phyloP scores from a whole-genome alignment of 2,329 filamentous ascomycete genomes.

The Gyromitra esculenta region DNA sequence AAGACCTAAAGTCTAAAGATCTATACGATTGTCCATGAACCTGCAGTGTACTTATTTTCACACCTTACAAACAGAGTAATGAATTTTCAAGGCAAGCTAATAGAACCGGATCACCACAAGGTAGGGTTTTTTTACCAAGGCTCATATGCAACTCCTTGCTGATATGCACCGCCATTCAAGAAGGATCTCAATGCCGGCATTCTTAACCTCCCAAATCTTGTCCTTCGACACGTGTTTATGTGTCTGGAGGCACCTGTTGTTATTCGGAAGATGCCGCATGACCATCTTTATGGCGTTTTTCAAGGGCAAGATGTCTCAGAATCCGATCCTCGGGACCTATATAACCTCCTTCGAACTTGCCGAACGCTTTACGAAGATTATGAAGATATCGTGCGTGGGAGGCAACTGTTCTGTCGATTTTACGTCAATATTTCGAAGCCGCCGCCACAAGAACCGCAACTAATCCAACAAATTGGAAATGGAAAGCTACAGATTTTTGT shows the following conservation, averaged over 20 bases:
- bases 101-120: constrained; percentile 1
- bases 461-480: constrained; percentile 6
- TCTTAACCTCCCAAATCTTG: constrained; percentile 25
- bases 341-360: constrained; percentile 37
- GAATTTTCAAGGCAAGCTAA: neutral
- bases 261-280: constrained; percentile 36
- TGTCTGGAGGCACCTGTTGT: constrained; percentile 28
- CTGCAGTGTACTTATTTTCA: neutral
- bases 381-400: constrained; percentile 7
- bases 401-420: constrained; percentile 31
- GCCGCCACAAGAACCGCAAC: constrained; percentile 8
- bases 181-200: constrained; percentile 17
- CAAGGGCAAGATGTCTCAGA: constrained; percentile 19
- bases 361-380: constrained; percentile 27
- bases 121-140: constrained; percentile 4
- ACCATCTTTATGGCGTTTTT: constrained; percentile 27
- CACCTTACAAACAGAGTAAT: constrained; percentile 12
- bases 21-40: neutral
- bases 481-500: constrained; percentile 39
- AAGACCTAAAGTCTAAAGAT: neutral
- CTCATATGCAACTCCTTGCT: neutral
- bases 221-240: constrained; percentile 32
- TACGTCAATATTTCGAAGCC: constrained; percentile 38
- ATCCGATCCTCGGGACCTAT: constrained; percentile 40
- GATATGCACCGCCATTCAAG: constrained; percentile 15